A percentile compares a stretch with the other conserved stretches of the same genome.
Evolutionary conservation across 2,329 filamentous ascomycete species (phyloP).

Genomic region (Aspergillus awamori): DNA sequence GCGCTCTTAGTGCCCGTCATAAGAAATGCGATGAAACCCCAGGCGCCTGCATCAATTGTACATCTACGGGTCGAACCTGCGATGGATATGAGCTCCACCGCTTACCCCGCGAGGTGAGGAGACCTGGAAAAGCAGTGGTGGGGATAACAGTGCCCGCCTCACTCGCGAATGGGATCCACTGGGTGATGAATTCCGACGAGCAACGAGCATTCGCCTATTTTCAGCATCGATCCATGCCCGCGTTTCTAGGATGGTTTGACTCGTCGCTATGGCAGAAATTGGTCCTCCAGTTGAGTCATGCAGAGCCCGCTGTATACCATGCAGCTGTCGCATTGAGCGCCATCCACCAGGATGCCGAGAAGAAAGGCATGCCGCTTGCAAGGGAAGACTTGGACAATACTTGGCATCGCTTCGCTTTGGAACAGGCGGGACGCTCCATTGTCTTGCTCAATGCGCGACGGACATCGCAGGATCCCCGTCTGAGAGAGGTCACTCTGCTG

Average conservation of each 20-base stretch:
- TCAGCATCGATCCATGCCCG: slow-evolving; percentile 18
- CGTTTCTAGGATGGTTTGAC: slow-evolving; percentile 19
- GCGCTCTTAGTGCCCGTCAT: slow-evolving; percentile 3
- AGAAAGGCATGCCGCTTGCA: not conserved
- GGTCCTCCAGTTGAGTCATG: slow-evolving; percentile 2
- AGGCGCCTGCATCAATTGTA: slow-evolving; percentile 40
- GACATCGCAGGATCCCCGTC: slow-evolving; percentile 12
- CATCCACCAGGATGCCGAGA: slow-evolving; percentile 7
- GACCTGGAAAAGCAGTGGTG: not conserved
- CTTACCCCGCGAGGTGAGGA: slow-evolving; percentile 5
- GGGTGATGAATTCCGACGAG: slow-evolving; percentile 21
- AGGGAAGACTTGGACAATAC: slow-evolving; percentile 8
- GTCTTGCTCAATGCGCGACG: slow-evolving; percentile 3
- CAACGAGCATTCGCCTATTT: slow-evolving; percentile 25
- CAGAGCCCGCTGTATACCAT: slow-evolving; percentile 15
- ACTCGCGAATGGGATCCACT: not conserved
- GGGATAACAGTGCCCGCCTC: not conserved
- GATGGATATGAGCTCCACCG: slow-evolving; percentile 38
- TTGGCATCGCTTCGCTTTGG: slow-evolving; percentile 15
- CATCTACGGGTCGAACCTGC: slow-evolving; percentile 40
- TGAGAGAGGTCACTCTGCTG: slow-evolving; percentile 10
- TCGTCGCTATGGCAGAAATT: slow-evolving; percentile 15
- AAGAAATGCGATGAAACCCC: slow-evolving; percentile 36
- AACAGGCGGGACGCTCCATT: slow-evolving; percentile 8
- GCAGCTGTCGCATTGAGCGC: slow-evolving; percentile 11